These are phyloP conservation scores for Neofusicoccum sp. DNA, from an alignment of 2,329 filamentous ascomycete species.

Conservation along the genomic window DNA sequence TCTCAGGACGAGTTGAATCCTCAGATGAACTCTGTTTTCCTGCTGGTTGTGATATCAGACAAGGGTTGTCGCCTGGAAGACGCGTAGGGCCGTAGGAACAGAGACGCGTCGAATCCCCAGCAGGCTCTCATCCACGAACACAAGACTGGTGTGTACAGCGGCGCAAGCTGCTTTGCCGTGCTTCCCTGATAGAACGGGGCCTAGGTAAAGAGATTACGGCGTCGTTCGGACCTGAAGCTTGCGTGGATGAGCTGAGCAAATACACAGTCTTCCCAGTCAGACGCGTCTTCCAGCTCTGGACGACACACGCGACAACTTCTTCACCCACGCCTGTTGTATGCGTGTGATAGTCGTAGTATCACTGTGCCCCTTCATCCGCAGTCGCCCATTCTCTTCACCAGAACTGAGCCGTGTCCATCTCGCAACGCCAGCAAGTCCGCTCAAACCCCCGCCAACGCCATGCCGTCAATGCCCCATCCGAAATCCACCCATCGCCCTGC, in stretches of 20 bases:
- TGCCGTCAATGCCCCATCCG: not conserved
- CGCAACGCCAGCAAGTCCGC: not conserved
- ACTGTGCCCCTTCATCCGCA: not conserved
- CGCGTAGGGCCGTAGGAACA: not conserved
- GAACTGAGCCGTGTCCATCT: not conserved
- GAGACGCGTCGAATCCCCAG: not conserved
- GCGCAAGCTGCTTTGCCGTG: not conserved
- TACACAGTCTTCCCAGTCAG: not conserved
- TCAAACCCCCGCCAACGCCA: not conserved
- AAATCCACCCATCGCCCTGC: constrained; percentile 4
- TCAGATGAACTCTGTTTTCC: not conserved
- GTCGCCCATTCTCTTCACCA: not conserved
- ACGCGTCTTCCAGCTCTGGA: not conserved
- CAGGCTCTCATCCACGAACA: not conserved
- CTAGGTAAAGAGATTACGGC: not conserved
- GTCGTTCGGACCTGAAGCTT: not conserved
- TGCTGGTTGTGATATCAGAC: not conserved
- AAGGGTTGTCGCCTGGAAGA: not conserved
- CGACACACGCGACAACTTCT: not conserved
- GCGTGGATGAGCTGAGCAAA: not conserved
- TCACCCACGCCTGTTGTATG: not conserved
- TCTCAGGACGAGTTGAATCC: not conserved
- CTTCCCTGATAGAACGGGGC: not conserved
- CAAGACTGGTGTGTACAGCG: not conserved
- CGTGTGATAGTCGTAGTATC: not conserved